A percentile compares a stretch with the other conserved stretches of the same genome.
phyloP scores from a whole-genome alignment of 495 filamentous ascomycete species.

The Penicillium robsamsonii region DNA sequence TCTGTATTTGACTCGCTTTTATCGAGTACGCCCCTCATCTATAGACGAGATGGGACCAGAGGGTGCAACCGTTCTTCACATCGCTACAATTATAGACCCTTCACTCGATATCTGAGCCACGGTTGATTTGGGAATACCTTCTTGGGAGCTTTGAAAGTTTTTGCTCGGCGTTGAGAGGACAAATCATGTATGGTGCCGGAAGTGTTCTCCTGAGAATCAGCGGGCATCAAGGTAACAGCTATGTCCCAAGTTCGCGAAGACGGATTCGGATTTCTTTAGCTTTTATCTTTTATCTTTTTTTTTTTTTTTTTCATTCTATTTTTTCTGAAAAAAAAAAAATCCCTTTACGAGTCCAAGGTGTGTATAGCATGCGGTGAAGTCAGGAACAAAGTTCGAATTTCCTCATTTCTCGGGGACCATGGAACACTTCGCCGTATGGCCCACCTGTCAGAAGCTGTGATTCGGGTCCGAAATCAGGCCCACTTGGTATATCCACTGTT shows the following conservation, averaged over 20 bases:
- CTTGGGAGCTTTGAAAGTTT: neutral
- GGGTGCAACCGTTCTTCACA: neutral
- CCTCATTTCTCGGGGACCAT: too few relatives aligned
- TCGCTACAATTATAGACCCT: neutral
- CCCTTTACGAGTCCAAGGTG: too few relatives aligned
- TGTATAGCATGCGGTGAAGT: neutral
- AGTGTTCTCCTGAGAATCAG: slow-evolving; percentile 5
- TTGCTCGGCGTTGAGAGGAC: neutral
- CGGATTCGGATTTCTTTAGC: too few relatives aligned
- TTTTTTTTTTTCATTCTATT: neutral
- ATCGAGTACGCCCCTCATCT: neutral
- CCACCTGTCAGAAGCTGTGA: too few relatives aligned
- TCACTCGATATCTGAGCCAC: neutral
- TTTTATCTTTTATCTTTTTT: neutral
- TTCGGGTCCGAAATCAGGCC: too few relatives aligned
- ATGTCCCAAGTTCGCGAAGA: neutral
- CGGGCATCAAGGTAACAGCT: neutral
- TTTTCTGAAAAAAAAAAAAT: neutral
- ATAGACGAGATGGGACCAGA: neutral
- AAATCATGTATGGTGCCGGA: slow-evolving; percentile 7
- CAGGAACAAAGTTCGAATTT: too few relatives aligned
- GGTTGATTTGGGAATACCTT: neutral
- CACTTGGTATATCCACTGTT: too few relatives aligned
- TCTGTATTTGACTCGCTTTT: neutral
- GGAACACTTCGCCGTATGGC: too few relatives aligned